A percentile compares a stretch with the other conserved stretches of the same genome.
Conservation (phyloP, 208 protist species). For the Trichomonas gallinae region DNA sequence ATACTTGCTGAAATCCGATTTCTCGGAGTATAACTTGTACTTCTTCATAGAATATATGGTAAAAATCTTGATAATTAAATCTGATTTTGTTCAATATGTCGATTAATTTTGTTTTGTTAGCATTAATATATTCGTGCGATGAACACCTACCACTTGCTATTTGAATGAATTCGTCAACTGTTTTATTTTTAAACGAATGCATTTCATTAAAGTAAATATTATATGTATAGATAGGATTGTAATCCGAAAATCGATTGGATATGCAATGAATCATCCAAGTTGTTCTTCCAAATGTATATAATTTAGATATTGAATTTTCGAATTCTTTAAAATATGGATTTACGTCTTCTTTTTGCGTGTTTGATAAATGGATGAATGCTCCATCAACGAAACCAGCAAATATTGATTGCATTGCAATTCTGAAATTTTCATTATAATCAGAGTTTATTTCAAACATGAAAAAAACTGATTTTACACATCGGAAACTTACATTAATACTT, state of each 20-base stretch:
- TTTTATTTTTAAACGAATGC: background rate
- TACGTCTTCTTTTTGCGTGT: background rate
- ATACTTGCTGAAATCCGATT: background rate
- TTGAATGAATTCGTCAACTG: background rate
- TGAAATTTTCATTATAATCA: background rate
- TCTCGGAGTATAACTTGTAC: background rate
- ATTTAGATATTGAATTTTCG: background rate
- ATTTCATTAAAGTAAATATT: background rate
- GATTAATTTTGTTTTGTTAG: background rate
- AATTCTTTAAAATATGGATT: background rate
- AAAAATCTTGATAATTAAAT: background rate
- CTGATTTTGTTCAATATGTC: background rate
- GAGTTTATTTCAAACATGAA: no score
- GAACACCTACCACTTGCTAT: background rate
- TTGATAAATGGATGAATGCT: background rate
- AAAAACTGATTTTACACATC: no score
- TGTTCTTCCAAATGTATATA: background rate
- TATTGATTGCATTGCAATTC: background rate
- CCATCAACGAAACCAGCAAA: background rate
- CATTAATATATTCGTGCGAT: background rate
- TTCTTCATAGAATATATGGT: background rate
- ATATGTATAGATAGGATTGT: background rate
- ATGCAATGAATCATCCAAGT: background rate
- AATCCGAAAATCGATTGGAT: background rate
- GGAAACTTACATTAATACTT: no score